These are phyloP conservation scores for Phytopythium boreale DNA, from an alignment of 352 stramenopile genomes.

Conservation along the genomic window DNA sequence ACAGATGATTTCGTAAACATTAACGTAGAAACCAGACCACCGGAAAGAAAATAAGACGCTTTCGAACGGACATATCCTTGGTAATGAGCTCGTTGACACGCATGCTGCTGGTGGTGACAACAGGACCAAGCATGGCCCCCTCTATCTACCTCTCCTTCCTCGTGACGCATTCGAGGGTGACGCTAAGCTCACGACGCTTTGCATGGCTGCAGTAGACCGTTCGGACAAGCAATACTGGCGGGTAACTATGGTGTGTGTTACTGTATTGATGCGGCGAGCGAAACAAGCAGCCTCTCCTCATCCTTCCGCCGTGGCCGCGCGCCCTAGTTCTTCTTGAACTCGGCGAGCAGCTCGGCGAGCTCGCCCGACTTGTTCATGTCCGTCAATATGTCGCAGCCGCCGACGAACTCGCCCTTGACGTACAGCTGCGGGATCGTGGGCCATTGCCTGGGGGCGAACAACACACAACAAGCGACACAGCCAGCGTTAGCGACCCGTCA, in stretches of 20 bases:
- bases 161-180: too few species aligned
- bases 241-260: too few species aligned
- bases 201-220: neutral
- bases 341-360: conserved; percentile 84
- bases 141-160: neutral
- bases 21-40: neutral
- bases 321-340: conserved; percentile 73
- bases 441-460: conserved; percentile 78
- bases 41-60: neutral
- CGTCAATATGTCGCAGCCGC: conserved; percentile 98
- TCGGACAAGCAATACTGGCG: neutral
- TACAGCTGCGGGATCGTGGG: conserved; percentile 98
- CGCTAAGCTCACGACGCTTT: too few species aligned
- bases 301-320: conserved; percentile 7
- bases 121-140: too few species aligned
- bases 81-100: neutral
- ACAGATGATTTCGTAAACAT: neutral
- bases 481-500: neutral
- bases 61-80: neutral
- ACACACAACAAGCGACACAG: neutral
- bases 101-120: neutral
- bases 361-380: conserved; percentile 93
- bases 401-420: conserved; percentile 98
- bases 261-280: neutral
- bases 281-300: neutral